Percentiles rank a stretch among this genome's conserved stretches.
Conservation (phyloP, 768 basidiomycete species). For the Tricholoma saponaceum region DNA sequence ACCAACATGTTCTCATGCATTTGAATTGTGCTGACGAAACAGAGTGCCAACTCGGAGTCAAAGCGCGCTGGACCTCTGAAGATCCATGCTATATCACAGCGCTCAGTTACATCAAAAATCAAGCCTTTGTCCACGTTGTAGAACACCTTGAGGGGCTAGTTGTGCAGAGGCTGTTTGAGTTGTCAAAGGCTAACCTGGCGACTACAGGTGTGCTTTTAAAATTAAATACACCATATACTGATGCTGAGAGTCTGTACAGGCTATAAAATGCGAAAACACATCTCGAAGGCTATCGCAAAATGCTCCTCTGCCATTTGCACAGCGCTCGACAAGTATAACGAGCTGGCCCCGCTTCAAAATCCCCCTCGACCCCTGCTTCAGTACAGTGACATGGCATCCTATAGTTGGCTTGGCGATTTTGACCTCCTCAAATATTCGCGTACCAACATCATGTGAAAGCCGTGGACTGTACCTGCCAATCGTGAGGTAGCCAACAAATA, state of each 20-base stretch:
- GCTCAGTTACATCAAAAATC: too few species aligned
- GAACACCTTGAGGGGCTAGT: too few species aligned
- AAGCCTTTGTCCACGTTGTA: not conserved
- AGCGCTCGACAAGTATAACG: not conserved
- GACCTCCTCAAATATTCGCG: too few species aligned
- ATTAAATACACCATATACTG: not conserved
- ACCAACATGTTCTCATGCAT: too few species aligned
- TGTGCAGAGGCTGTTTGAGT: not conserved
- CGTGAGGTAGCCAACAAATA: not conserved
- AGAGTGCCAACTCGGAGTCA: too few species aligned
- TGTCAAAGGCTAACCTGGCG: not conserved
- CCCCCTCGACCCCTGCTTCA: not conserved
- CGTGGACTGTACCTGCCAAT: not conserved
- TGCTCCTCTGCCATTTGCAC: not conserved
- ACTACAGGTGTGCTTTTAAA: not conserved
- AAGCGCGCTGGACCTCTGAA: too few species aligned
- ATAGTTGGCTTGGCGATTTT: too few species aligned
- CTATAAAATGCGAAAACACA: not conserved
- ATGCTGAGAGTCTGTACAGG: not conserved
- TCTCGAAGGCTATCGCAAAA: not conserved
- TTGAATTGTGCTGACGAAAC: too few species aligned
- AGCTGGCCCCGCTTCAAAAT: not conserved
- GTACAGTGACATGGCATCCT: not conserved
- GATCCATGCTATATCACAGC: too few species aligned
- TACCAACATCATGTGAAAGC: not conserved